phyloP scores from a whole-genome alignment of 106 monocot genomes.

The Iris macrosiphon region DNA sequence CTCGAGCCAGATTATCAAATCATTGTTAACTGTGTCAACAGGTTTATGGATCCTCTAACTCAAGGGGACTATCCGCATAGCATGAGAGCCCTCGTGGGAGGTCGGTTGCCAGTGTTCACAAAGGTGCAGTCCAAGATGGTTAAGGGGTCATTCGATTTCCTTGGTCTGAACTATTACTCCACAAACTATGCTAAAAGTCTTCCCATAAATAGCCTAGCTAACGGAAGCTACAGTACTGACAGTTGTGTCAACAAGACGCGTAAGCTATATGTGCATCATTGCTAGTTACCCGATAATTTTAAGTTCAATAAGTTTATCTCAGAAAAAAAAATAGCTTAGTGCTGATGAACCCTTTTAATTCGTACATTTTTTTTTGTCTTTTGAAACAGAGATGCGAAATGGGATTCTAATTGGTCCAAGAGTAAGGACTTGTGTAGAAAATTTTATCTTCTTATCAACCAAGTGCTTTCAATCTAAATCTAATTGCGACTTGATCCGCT shows the following conservation, averaged over 20 bases:
- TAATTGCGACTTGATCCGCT: not conserved
- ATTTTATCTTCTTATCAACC: not conserved
- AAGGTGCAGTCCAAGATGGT: slow-evolving; percentile 29
- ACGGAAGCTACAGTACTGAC: slow-evolving; percentile 1
- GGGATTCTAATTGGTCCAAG: slow-evolving; percentile 9
- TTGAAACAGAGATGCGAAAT: slow-evolving; percentile 3
- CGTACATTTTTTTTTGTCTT: not conserved
- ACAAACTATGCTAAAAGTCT: slow-evolving; percentile 3
- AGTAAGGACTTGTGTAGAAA: not conserved
- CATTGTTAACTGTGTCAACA: not conserved
- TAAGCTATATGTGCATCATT: not conserved
- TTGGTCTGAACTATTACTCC: slow-evolving; percentile 60
- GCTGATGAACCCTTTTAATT: not conserved
- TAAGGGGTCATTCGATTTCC: slow-evolving; percentile 47
- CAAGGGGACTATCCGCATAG: slow-evolving; percentile 42
- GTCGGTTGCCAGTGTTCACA: slow-evolving; percentile 41
- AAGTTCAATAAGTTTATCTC: too few species aligned
- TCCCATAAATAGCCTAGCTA: not conserved
- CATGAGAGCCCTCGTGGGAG: slow-evolving; percentile 34
- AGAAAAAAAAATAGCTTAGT: too few species aligned
- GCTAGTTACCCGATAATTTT: not conserved
- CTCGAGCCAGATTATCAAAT: not conserved
- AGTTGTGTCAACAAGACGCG: not conserved
- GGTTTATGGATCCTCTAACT: slow-evolving; percentile 56
- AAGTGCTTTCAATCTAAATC: not conserved